Conservation (phyloP, 225 moss, liverwort and hornwort species). For the Sphagnum contortum region DNA sequence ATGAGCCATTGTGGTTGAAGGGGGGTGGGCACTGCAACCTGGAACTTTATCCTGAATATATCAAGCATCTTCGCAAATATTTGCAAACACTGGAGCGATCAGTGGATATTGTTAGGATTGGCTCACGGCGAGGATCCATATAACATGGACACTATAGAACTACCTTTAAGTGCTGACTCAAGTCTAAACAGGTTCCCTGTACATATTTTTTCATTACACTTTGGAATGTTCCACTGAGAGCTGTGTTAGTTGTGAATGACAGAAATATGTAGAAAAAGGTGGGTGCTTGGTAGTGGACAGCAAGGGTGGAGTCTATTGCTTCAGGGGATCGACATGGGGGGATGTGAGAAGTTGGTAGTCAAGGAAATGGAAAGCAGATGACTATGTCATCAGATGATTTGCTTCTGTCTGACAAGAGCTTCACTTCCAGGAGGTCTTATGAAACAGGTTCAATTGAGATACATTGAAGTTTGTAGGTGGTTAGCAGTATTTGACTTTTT, state of each 20-base stretch:
- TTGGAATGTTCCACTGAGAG: constrained; percentile 19
- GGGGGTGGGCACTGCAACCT: constrained; percentile 99
- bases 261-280: neutral
- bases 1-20: constrained; percentile 93
- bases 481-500: too few species aligned
- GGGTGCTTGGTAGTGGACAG: neutral
- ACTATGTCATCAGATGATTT: too few species aligned
- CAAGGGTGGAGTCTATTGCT: constrained; percentile 3
- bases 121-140: constrained; percentile 14
- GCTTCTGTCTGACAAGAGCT: too few species aligned
- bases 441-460: too few species aligned
- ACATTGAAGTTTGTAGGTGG: too few species aligned
- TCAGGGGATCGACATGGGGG: constrained; percentile 1
- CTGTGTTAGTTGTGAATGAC: constrained; percentile 13
- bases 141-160: neutral
- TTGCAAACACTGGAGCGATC: constrained; percentile 44
- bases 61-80: constrained; percentile 94
- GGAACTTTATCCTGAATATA: constrained; percentile 97
- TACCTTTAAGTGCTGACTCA: constrained; percentile 10
- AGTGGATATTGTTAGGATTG: constrained; percentile 27
- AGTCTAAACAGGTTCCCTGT: constrained; percentile 33
- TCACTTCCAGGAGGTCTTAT: too few species aligned
- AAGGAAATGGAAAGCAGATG: too few species aligned
- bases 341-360: neutral
- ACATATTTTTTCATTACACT: constrained; percentile 32